Percentiles rank a stretch among this genome's conserved stretches.
phyloP scores from a whole-genome alignment of 352 stramenopile genomes.

The Peronospora belbahrii region DNA sequence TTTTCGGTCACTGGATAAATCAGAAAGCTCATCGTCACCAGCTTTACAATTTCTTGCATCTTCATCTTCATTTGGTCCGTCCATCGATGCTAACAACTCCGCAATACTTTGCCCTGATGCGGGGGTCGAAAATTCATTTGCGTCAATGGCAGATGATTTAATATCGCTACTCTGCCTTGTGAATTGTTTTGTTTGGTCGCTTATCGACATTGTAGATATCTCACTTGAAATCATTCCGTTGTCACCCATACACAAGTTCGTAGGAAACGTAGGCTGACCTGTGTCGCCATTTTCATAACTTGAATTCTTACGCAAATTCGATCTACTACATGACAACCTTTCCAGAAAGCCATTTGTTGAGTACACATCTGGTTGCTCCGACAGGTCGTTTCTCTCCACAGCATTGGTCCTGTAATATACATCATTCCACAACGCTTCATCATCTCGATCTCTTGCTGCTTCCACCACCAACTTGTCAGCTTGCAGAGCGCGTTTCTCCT shows the following conservation, averaged over 20 bases:
- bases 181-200: slow-evolving; percentile 4
- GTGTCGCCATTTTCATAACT: slow-evolving; percentile 10
- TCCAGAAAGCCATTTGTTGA: slow-evolving; percentile 21
- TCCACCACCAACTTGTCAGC: slow-evolving; percentile 26
- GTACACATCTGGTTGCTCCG: slow-evolving; percentile 14
- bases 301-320: slow-evolving; percentile 4
- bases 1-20: slow-evolving; percentile 5
- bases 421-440: slow-evolving; percentile 33
- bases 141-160: slow-evolving; percentile 4
- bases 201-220: slow-evolving; percentile 8
- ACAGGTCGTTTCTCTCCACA: slow-evolving; percentile 12
- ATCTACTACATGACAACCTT: slow-evolving; percentile 8
- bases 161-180: slow-evolving; percentile 10
- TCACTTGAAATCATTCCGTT: slow-evolving; percentile 4
- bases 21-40: slow-evolving; percentile 5
- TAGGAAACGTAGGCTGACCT: neutral
- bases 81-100: slow-evolving; percentile 17
- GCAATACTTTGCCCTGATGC: slow-evolving; percentile 17
- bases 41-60: slow-evolving; percentile 1
- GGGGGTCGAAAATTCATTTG: slow-evolving; percentile 2
- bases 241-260: neutral
- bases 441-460: slow-evolving; percentile 14
- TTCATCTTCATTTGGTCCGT: slow-evolving; percentile 1
- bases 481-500: slow-evolving; percentile 18
- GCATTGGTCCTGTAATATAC: slow-evolving; percentile 29